These are phyloP conservation scores for Phaeomoniella chlamydospora DNA, from an alignment of 2,329 filamentous ascomycete species.

Conservation along the genomic window DNA sequence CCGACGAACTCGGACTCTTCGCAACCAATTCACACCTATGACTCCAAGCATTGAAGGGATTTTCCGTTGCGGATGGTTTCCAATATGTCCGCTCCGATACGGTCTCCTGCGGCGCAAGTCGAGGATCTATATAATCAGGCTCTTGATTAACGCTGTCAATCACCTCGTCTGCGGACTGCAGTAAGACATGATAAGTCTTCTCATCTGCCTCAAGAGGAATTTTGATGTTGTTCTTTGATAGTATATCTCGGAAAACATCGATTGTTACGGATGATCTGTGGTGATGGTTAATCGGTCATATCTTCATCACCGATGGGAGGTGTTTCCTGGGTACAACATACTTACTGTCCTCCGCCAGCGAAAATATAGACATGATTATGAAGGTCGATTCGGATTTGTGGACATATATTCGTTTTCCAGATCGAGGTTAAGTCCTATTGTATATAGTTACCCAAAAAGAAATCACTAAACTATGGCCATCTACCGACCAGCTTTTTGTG, in stretches of 20 bases:
- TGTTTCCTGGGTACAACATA: too few species aligned
- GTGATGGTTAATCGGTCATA: not conserved
- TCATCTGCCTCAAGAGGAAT: constrained; percentile 8
- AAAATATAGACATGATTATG: constrained; percentile 12
- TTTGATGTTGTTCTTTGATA: constrained; percentile 7
- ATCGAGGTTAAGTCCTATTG: too few species aligned
- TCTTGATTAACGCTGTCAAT: constrained; percentile 15
- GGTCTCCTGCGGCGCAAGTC: constrained; percentile 14
- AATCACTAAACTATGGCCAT: too few species aligned
- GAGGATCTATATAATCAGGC: constrained; percentile 21
- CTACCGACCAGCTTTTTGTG: too few species aligned
- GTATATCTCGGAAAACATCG: constrained; percentile 10
- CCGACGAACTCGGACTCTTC: constrained; percentile 8
- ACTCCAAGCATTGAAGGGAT: constrained; percentile 30
- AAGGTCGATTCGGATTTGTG: too few species aligned
- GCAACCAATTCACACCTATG: constrained; percentile 19
- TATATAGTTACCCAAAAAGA: too few species aligned
- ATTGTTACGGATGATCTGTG: constrained; percentile 9
- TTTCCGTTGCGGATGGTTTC: constrained; percentile 16
- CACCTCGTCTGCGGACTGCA: constrained; percentile 14
- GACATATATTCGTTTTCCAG: too few species aligned
- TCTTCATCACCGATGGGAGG: constrained; percentile 4
- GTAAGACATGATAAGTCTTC: constrained; percentile 13
- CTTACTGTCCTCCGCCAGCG: constrained; percentile 7
- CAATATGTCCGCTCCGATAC: constrained; percentile 7